Evolutionary conservation across 805 yeast genomes (phyloP).

Genomic region (Blastobotrys chiropterorum): DNA sequence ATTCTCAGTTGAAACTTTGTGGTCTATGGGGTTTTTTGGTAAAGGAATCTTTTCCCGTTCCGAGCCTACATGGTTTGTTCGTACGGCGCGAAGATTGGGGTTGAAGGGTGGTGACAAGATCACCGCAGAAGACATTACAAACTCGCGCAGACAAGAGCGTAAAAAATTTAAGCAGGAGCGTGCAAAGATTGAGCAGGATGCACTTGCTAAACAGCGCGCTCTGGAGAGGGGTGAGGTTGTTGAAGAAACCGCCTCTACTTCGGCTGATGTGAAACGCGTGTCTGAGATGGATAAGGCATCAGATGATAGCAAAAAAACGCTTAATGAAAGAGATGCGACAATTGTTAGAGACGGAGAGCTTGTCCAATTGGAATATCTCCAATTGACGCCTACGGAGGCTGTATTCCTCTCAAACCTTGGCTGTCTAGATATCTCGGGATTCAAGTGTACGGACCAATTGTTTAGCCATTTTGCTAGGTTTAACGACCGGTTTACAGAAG

Average conservation of each 20-base stretch:
- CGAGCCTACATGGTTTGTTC: conserved; percentile 83
- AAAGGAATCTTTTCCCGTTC: conserved; percentile 85
- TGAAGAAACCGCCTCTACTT: not conserved
- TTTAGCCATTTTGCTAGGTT: conserved; percentile 5
- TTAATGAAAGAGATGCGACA: conserved; percentile 35
- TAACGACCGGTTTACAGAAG: conserved; percentile 39
- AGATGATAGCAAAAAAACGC: not conserved
- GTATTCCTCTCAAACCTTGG: conserved; percentile 59
- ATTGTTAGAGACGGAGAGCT: conserved; percentile 27
- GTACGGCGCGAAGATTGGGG: conserved; percentile 54
- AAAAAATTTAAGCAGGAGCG: conserved; percentile 65
- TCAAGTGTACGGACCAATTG: conserved; percentile 28
- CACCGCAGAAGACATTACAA: conserved; percentile 70
- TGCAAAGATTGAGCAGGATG: conserved; percentile 47
- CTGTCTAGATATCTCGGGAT: conserved; percentile 35
- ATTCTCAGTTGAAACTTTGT: conserved; percentile 49
- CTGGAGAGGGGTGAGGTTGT: conserved; percentile 29
- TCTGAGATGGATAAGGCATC: not conserved
- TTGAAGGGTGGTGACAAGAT: conserved; percentile 34
- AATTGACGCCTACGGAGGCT: conserved; percentile 70
- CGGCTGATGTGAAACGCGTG: not conserved
- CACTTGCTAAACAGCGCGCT: conserved; percentile 36
- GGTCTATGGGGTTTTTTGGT: conserved; percentile 90
- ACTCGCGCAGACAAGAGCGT: conserved; percentile 63
- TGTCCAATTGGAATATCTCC: conserved; percentile 40